Base-by-base conservation (phyloP, 345 rosid genomes). In the Chamaenerion angustifolium region DNA sequence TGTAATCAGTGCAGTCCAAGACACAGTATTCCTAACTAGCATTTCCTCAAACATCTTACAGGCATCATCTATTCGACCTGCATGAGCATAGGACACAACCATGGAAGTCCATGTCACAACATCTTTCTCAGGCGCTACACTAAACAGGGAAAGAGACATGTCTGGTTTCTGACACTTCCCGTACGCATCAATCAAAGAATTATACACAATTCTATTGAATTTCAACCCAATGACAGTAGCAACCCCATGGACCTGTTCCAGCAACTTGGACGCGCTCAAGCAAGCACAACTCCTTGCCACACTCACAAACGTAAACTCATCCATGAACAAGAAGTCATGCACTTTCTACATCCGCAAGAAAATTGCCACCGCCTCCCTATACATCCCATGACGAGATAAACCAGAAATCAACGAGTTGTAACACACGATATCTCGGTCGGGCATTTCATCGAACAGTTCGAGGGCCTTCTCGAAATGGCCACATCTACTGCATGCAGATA, bases 71-170 rank as follows among this genome's bases (percentile, higher is more conserved):
- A 70, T 46, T 16, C 58, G 59, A 15, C 66, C 59, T 11, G 63
- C 76, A 18, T 60, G 54, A 8, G 63, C 54, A 65, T 56, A 62
- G 16, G 71, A 69, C 17, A 52, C 65, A 17, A 70, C 62, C 76
- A 76, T 59, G 17, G 81, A 72, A 48, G 76, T 72, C 78, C 76
- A 76, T 2, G 78, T 69, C 49, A 76, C 71, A 7, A 69, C 48
- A 62, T 76, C 76, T 64, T 61, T 70, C 10, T 62, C 70, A 19
- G 16, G 18, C 73, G 70, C 73, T 50, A 14, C 44, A 45, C 23
- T 42, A 11, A 76, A 76, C 37, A 67, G 11, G 2, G 46, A 12
- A 65, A 15, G 47, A 1, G 73, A 64, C 10, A 40, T 14, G 37
- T 68, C 57, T 1, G 59, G 54, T n/a, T 65, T 59, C 4, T 71